Conservation (phyloP, 2,329 filamentous ascomycete genomes). For the Zasmidium angulare region DNA sequence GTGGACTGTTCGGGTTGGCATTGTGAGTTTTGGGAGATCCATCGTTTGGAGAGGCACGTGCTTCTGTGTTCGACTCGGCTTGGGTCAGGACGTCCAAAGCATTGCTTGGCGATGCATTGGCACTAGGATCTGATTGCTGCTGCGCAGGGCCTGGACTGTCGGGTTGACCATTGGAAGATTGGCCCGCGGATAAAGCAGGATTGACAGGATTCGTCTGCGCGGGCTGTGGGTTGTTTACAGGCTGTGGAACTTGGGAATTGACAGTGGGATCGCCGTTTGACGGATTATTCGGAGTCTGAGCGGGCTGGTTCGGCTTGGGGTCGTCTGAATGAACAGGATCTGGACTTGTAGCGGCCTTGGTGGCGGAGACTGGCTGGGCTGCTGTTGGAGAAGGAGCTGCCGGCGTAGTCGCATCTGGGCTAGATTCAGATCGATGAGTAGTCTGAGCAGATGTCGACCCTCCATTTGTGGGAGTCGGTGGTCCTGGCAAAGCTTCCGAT, state of each 20-base stretch:
- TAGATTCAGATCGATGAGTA: neutral
- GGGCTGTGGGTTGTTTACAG: neutral
- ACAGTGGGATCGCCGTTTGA: neutral
- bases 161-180: neutral
- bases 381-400: neutral
- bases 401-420: neutral
- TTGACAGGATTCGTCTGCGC: neutral
- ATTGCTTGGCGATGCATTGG: conserved; percentile 1
- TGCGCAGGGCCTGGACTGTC: neutral
- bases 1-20: no score
- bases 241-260: neutral
- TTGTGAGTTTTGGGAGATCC: neutral
- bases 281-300: neutral
- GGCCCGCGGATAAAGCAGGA: no score
- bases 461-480: neutral
- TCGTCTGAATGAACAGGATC: neutral
- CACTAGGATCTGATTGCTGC: neutral
- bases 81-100: conserved; percentile 5
- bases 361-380: neutral
- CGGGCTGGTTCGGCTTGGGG: neutral
- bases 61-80: neutral
- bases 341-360: neutral
- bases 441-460: neutral
- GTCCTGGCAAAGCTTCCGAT: neutral
- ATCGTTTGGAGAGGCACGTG: neutral